A percentile compares a stretch with the other conserved stretches of the same genome.
Evolutionary conservation across 1,284 basidiomycete species (phyloP).

Genomic region (Apiotrichum mycotoxinovorans): DNA sequence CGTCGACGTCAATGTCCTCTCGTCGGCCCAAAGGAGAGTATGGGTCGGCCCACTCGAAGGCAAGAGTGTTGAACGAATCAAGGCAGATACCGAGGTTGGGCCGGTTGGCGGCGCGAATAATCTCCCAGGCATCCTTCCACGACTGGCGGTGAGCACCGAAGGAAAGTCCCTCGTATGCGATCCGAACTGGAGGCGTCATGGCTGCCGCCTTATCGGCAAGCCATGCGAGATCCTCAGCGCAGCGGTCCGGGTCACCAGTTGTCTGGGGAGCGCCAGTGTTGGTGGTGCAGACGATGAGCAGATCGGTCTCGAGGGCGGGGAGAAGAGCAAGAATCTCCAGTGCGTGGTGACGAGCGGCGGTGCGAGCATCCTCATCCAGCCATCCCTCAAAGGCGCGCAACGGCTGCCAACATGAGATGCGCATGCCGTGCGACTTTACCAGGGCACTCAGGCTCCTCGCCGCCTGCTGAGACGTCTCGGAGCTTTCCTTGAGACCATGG

Average conservation of each 20-base stretch:
- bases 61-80: constrained; percentile 13
- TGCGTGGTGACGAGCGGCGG: not conserved
- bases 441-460: not conserved
- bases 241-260: not conserved
- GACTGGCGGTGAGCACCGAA: constrained; percentile 6
- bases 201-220: not conserved
- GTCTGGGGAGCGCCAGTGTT: not conserved
- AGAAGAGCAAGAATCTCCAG: constrained; percentile 1
- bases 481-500: not conserved
- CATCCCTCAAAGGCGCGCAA: constrained; percentile 8
- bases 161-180: constrained; percentile 5
- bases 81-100: constrained; percentile 10
- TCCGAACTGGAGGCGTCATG: not conserved
- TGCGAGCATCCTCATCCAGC: not conserved
- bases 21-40: not conserved
- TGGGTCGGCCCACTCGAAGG: constrained; percentile 7
- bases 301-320: constrained; percentile 4
- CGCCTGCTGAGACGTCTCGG: not conserved
- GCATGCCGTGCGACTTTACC: not conserved
- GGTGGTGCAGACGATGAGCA: constrained; percentile 5
- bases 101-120: constrained; percentile 2
- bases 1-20: not conserved
- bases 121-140: constrained; percentile 6
- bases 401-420: constrained; percentile 8
- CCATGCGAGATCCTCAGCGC: constrained; percentile 4